Evolutionary conservation across 306 rosid genomes (phyloP).

Genomic region (Medicago arabica): DNA sequence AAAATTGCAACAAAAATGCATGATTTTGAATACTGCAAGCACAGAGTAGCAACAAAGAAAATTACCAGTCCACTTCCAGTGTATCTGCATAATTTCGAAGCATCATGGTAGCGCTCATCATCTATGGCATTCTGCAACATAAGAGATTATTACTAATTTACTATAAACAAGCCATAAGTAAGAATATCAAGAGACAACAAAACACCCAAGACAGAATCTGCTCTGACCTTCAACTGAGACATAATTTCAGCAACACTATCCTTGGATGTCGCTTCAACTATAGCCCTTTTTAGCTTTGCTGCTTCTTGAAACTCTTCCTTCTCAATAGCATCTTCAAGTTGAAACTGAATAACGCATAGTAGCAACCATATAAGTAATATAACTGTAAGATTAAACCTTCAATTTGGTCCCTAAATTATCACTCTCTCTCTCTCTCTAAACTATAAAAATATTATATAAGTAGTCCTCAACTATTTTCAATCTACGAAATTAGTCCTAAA

Average conservation of each 20-base stretch:
- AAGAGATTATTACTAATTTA: constrained; percentile 35
- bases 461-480: no score
- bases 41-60: constrained; percentile 39
- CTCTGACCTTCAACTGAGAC: constrained; percentile 79
- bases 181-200: neutral
- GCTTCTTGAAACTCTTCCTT: constrained; percentile 95
- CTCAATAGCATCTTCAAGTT: constrained; percentile 97
- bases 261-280: constrained; percentile 80
- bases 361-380: constrained; percentile 20
- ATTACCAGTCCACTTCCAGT: constrained; percentile 98
- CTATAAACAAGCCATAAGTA: constrained; percentile 16
- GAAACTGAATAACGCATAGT: constrained; percentile 61
- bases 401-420: no score
- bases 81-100: constrained; percentile 77
- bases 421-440: no score
- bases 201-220: constrained; percentile 32
- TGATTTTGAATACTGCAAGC: constrained; percentile 19
- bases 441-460: no score
- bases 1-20: constrained; percentile 27
- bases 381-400: no score
- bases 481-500: no score
- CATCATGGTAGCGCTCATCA: constrained; percentile 94
- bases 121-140: constrained; percentile 77
- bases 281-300: constrained; percentile 69
- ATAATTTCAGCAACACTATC: constrained; percentile 85